Evolutionary conservation across 768 basidiomycete genomes (phyloP).

Genomic region (Pulveroboletus ravenelii): DNA sequence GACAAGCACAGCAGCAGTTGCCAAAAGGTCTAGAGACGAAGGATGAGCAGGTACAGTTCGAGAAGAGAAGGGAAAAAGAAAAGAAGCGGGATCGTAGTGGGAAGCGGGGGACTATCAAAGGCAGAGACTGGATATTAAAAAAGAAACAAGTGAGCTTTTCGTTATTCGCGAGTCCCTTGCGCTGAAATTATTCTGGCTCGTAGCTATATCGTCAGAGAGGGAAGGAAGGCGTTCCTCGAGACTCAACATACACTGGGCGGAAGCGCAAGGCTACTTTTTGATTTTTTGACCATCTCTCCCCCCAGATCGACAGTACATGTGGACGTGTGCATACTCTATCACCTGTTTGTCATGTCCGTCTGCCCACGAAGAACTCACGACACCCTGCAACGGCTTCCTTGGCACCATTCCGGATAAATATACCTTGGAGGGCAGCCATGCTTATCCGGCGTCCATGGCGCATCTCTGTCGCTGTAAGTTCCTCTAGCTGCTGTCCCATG

Average conservation of each 20-base stretch:
- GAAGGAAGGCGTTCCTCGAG: conserved; percentile 77
- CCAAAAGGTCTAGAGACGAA: conserved; percentile 77
- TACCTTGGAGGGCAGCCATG: conserved; percentile 95
- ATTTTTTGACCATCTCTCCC: conserved; percentile 4
- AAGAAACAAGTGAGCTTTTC: conserved; percentile 80
- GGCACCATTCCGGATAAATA: conserved; percentile 78
- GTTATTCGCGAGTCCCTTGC: background rate
- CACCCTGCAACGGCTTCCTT: conserved; percentile 50
- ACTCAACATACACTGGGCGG: conserved; percentile 90
- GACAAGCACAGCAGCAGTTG: conserved; percentile 58
- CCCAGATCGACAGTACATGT: background rate
- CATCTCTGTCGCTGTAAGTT: conserved; percentile 51
- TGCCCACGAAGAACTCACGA: conserved; percentile 37
- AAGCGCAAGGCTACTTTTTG: conserved; percentile 79
- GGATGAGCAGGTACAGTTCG: conserved; percentile 62
- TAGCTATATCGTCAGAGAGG: conserved; percentile 82
- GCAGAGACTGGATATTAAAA: conserved; percentile 89
- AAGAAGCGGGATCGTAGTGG: conserved; percentile 51
- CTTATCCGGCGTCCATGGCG: conserved; percentile 59
- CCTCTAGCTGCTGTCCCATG: conserved; percentile 50
- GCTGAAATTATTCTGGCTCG: background rate
- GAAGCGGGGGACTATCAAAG: conserved; percentile 69
- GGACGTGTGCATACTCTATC: conserved; percentile 8
- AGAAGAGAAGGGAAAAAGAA: conserved; percentile 71
- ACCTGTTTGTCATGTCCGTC: conserved; percentile 23